Percentiles rank a stretch among this genome's conserved stretches.
Evolutionary conservation across 2,329 filamentous ascomycete genomes (phyloP).

Genomic region (Salinomyces thailandicus): DNA sequence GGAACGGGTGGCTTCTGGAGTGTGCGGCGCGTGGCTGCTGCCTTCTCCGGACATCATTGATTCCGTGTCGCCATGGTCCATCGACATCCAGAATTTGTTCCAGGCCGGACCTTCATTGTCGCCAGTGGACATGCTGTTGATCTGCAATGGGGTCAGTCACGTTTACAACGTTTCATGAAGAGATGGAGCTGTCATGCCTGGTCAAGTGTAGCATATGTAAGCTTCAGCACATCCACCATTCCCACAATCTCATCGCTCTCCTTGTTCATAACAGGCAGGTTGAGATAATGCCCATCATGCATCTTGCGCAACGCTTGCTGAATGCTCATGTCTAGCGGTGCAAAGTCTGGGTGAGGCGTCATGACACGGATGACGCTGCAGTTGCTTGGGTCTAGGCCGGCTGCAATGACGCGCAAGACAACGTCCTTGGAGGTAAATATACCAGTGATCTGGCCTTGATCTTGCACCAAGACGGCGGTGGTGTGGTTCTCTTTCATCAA

Average conservation of each 20-base stretch:
- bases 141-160: slow-evolving; percentile 31
- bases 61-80: slow-evolving; percentile 87
- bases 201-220: slow-evolving; percentile 95
- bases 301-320: slow-evolving; percentile 97
- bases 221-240: slow-evolving; percentile 97
- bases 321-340: slow-evolving; percentile 97
- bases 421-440: slow-evolving; percentile 99
- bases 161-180: not conserved
- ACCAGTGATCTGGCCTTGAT: slow-evolving; percentile 92
- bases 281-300: slow-evolving; percentile 98
- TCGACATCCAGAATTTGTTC: slow-evolving; percentile 99
- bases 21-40: slow-evolving; percentile 57
- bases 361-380: slow-evolving; percentile 98
- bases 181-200: slow-evolving; percentile 50
- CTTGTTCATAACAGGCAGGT: slow-evolving; percentile 90
- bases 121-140: slow-evolving; percentile 80
- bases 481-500: slow-evolving; percentile 99
- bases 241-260: slow-evolving; percentile 93
- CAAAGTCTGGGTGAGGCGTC: slow-evolving; percentile 98
- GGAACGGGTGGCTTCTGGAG: slow-evolving; percentile 55
- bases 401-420: slow-evolving; percentile 92
- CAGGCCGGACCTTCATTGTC: slow-evolving; percentile 93
- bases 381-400: slow-evolving; percentile 82
- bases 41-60: slow-evolving; percentile 91
- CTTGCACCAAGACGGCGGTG: slow-evolving; percentile 89